These are phyloP conservation scores for Fusarium sp. DNA, from an alignment of 2,329 filamentous ascomycete species.

Conservation along the genomic window DNA sequence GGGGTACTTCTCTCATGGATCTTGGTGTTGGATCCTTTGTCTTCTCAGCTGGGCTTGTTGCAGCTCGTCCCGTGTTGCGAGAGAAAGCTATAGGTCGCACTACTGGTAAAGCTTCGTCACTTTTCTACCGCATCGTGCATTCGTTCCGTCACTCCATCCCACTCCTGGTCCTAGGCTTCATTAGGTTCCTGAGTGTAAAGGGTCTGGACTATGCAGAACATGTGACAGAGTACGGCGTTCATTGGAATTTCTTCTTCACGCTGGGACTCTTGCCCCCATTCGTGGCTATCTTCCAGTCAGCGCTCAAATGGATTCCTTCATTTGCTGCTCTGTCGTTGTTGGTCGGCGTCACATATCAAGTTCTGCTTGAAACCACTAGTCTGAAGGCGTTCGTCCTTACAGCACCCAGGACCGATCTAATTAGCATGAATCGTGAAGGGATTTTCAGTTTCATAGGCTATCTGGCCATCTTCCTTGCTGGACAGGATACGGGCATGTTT, in stretches of 20 bases:
- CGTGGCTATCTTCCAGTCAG: slow-evolving; percentile 82
- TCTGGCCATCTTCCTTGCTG: slow-evolving; percentile 91
- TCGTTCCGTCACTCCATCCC: slow-evolving; percentile 86
- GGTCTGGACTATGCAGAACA: slow-evolving; percentile 96
- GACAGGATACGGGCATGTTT: slow-evolving; percentile 83
- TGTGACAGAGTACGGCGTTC: slow-evolving; percentile 95
- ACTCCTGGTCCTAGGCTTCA: slow-evolving; percentile 80
- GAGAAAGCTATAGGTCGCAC: slow-evolving; percentile 65
- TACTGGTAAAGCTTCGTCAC: slow-evolving; percentile 60
- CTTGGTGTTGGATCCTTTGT: slow-evolving; percentile 97
- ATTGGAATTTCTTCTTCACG: slow-evolving; percentile 99
- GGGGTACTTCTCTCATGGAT: slow-evolving; percentile 99
- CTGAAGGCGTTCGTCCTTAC: slow-evolving; percentile 86
- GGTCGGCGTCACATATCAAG: slow-evolving; percentile 77
- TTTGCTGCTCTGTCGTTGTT: slow-evolving; percentile 80
- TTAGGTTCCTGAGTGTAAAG: slow-evolving; percentile 90
- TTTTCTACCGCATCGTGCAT: slow-evolving; percentile 68
- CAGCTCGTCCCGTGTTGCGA: slow-evolving; percentile 82
- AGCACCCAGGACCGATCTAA: slow-evolving; percentile 79
- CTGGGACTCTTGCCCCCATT: slow-evolving; percentile 89
- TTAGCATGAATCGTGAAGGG: slow-evolving; percentile 93
- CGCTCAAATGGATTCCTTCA: slow-evolving; percentile 76
- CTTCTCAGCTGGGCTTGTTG: slow-evolving; percentile 92
- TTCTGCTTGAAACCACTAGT: slow-evolving; percentile 78
- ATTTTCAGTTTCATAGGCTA: slow-evolving; percentile 97